Percentiles rank a stretch among this genome's conserved stretches.
Evolutionary conservation across 176 grass and related monocot genomes (phyloP).

Genomic region (Lolium multiflorum): DNA sequence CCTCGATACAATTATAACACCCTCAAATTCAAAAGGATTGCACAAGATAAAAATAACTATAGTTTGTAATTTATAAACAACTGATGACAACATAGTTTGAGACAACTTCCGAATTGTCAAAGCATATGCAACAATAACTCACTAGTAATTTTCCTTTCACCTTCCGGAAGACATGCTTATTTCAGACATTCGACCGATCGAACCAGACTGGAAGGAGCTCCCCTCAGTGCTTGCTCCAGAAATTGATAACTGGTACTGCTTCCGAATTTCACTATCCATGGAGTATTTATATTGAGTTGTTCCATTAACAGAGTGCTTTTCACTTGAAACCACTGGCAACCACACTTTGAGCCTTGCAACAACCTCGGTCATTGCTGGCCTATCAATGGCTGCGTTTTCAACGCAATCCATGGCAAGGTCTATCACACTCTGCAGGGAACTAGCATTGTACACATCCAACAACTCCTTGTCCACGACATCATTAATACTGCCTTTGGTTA

Average conservation of each 20-base stretch:
- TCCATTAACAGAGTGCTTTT: background rate
- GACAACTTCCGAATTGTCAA: background rate
- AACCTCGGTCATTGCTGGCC: constrained; percentile 7
- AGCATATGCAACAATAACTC: background rate
- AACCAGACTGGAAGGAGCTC: background rate
- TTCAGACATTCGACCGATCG: background rate
- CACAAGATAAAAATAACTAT: background rate
- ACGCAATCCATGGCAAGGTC: background rate
- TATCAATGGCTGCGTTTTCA: background rate
- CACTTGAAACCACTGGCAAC: background rate
- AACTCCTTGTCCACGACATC: too few species aligned
- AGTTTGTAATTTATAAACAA: background rate
- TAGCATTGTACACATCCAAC: too few species aligned
- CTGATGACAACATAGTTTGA: background rate
- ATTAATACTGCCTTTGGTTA: too few species aligned
- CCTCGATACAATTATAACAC: too few species aligned
- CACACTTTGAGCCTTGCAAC: constrained; percentile 18
- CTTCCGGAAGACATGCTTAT: background rate
- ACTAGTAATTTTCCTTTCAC: background rate
- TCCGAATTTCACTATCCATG: background rate
- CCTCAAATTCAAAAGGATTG: too few species aligned
- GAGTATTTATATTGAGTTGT: background rate
- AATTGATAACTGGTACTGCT: background rate
- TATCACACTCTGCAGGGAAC: too few species aligned
- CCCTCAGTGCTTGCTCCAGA: background rate